Evolutionary conservation across 805 yeast species (phyloP).

Genomic region (Starmerella cellae): DNA sequence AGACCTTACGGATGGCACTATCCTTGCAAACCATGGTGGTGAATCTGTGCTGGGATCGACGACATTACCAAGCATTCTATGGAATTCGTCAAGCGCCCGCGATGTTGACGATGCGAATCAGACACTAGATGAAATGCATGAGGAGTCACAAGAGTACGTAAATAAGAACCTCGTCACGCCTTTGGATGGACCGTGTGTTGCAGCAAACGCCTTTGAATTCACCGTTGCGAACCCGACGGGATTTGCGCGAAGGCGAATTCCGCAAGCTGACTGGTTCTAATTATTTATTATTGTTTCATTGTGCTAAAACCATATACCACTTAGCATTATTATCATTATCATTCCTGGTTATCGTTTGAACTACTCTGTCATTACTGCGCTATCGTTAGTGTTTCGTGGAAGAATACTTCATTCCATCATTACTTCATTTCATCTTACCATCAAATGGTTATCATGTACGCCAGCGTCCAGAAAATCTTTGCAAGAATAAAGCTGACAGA

Average conservation of each 20-base stretch:
- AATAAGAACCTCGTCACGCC: constrained; percentile 60
- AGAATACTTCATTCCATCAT: background rate
- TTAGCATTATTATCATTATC: too few species aligned
- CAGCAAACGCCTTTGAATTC: constrained; percentile 42
- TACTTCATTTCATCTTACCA: background rate
- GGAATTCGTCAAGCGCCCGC: background rate
- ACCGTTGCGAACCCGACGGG: constrained; percentile 35
- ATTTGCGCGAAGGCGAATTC: constrained; percentile 29
- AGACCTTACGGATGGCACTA: background rate
- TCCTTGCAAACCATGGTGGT: background rate
- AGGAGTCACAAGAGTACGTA: constrained; percentile 53
- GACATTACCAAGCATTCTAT: background rate
- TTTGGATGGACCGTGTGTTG: constrained; percentile 78
- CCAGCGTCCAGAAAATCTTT: constrained; percentile 6
- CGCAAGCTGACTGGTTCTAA: constrained; percentile 35
- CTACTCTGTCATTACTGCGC: background rate
- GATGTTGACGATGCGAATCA: background rate
- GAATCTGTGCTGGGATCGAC: background rate
- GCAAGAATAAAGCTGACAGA: background rate
- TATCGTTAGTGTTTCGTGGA: background rate
- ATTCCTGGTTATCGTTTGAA: too few species aligned
- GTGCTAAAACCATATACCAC: too few species aligned
- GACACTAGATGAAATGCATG: constrained; percentile 71
- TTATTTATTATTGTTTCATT: too few species aligned
- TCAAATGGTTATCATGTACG: background rate